Evolutionary conservation across 306 rosid species (phyloP).

Genomic region (Lablab purpureus): DNA sequence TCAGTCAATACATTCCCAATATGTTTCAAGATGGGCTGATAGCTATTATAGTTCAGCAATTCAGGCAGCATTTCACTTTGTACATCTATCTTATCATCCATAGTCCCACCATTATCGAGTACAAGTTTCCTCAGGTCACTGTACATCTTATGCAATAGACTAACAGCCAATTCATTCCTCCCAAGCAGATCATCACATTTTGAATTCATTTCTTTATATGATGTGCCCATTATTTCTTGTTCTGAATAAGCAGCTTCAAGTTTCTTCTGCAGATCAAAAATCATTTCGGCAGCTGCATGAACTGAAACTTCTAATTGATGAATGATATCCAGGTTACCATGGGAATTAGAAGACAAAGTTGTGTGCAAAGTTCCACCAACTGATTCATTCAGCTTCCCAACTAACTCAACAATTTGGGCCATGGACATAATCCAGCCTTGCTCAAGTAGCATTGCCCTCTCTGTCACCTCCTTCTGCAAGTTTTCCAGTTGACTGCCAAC

Average conservation of each 20-base stretch:
- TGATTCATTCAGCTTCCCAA: conserved; percentile 70
- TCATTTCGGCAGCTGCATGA: conserved; percentile 63
- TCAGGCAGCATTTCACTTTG: conserved; percentile 60
- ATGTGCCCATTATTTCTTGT: conserved; percentile 54
- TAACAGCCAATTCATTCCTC: conserved; percentile 67
- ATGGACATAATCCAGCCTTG: conserved; percentile 64
- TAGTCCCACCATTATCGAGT: conserved; percentile 52
- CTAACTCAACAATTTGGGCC: conserved; percentile 60
- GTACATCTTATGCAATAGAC: conserved; percentile 61
- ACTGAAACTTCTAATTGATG: conserved; percentile 62
- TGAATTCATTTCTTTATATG: conserved; percentile 62
- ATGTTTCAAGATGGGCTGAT: conserved; percentile 59
- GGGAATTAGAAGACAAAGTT: conserved; percentile 40
- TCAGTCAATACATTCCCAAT: conserved; percentile 59
- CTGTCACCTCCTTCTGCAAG: conserved; percentile 68
- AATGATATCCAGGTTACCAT: conserved; percentile 44
- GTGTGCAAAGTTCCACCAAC: conserved; percentile 53
- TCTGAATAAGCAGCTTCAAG: conserved; percentile 66
- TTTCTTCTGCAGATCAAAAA: conserved; percentile 69
- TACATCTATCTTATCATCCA: conserved; percentile 51
- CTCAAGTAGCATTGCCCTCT: conserved; percentile 69
- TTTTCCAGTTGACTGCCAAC: conserved; percentile 64
- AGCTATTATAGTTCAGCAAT: conserved; percentile 68
- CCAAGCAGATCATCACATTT: conserved; percentile 67
- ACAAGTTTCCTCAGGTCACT: conserved; percentile 64